Evolutionary conservation across 2,329 filamentous ascomycete species (phyloP).

Genomic region (Botryotinia convoluta): DNA sequence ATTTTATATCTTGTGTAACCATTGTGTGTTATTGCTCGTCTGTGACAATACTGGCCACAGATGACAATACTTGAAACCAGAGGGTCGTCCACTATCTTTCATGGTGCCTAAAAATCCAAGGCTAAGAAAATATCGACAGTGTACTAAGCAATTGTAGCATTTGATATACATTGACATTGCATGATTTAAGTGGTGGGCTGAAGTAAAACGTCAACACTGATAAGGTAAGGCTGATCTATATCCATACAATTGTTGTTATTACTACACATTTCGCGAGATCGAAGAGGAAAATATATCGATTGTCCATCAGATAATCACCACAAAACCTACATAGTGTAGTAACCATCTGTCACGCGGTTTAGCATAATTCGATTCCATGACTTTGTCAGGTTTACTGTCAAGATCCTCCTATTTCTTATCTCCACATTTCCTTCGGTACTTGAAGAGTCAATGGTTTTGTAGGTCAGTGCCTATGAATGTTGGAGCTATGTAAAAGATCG

Average conservation of each 20-base stretch:
- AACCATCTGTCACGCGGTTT: background rate
- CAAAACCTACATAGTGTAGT: background rate
- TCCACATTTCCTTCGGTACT: background rate
- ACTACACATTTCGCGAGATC: too few relatives aligned
- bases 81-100: background rate
- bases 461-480: background rate
- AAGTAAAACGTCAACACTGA: background rate
- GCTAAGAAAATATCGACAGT: background rate
- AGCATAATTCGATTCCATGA: too few relatives aligned
- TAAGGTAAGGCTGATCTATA: background rate
- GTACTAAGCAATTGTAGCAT: background rate
- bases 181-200: too few relatives aligned
- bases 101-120: background rate
- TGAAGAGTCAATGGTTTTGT: background rate
- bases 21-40: background rate
- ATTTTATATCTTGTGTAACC: background rate
- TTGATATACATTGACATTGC: background rate
- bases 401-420: background rate
- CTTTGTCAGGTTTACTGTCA: background rate
- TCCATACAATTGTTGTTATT: background rate
- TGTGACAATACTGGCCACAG: background rate
- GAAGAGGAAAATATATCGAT: too few relatives aligned
- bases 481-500: background rate
- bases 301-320: background rate
- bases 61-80: background rate